phyloP scores from a whole-genome alignment of 1,284 basidiomycete genomes.

The Ustilago trichophora region DNA sequence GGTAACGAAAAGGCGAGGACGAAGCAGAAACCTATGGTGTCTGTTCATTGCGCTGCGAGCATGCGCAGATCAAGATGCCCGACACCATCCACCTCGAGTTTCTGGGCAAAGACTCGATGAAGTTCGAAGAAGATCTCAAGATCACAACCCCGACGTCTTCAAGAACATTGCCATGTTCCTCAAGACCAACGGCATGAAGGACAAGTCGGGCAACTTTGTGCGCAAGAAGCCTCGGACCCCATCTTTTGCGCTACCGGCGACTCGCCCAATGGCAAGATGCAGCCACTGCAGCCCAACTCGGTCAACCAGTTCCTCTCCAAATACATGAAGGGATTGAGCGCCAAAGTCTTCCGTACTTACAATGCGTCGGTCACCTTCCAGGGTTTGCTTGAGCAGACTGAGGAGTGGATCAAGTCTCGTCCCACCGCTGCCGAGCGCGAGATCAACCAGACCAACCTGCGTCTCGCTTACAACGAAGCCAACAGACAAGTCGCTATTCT shows the following conservation, averaged over 20 bases:
- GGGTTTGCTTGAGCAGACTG: conserved; percentile 64
- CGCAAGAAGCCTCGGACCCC: conserved; percentile 85
- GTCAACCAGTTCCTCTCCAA: conserved; percentile 65
- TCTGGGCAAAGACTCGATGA: conserved; percentile 66
- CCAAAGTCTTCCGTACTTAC: conserved; percentile 67
- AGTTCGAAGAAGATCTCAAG: conserved; percentile 64
- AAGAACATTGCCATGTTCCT: conserved; percentile 65
- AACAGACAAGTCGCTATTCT: conserved; percentile 66
- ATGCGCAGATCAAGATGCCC: conserved; percentile 59
- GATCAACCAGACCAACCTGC: conserved; percentile 57
- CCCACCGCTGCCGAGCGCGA: conserved; percentile 59
- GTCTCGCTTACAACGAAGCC: conserved; percentile 64
- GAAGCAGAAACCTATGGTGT: conserved; percentile 66
- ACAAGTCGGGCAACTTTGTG: conserved; percentile 73
- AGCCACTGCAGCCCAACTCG: conserved; percentile 50
- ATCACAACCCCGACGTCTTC: conserved; percentile 61
- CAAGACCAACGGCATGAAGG: conserved; percentile 58
- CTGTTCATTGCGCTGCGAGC: conserved; percentile 64
- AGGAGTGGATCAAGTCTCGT: conserved; percentile 57
- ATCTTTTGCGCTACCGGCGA: conserved; percentile 74
- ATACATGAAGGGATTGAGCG: conserved; percentile 64
- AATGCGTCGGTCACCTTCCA: conserved; percentile 66
- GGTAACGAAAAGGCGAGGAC: conserved; percentile 67
- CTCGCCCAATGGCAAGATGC: conserved; percentile 44
- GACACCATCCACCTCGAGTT: conserved; percentile 63